A percentile compares a stretch with the other conserved stretches of the same genome.
These are phyloP conservation scores for Lentinula raphanica DNA, from an alignment of 768 basidiomycete genomes.

Conservation along the genomic window DNA sequence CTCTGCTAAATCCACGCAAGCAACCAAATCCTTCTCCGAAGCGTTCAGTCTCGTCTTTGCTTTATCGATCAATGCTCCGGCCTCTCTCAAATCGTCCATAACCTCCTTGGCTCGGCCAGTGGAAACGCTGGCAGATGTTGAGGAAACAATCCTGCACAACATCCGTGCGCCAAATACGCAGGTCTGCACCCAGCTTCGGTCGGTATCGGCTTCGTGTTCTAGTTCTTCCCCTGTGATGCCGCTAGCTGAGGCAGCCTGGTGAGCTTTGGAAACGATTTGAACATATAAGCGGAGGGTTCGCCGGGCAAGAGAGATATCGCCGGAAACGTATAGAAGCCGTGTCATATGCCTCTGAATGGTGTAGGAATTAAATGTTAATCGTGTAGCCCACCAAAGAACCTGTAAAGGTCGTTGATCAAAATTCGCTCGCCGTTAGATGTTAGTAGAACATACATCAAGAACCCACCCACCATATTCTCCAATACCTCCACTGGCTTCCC, in stretches of 20 bases:
- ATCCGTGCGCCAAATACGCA: constrained; percentile 74
- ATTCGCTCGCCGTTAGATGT: background rate
- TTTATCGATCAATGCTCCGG: constrained; percentile 52
- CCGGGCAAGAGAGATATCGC: constrained; percentile 58
- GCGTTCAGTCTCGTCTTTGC: constrained; percentile 50
- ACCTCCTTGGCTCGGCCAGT: constrained; percentile 23
- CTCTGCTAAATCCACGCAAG: constrained; percentile 59
- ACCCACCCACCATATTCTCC: constrained; percentile 71
- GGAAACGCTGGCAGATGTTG: background rate
- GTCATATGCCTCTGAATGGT: constrained; percentile 82
- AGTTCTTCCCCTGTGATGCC: constrained; percentile 16
- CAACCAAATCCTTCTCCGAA: constrained; percentile 47
- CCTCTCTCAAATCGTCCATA: constrained; percentile 58
- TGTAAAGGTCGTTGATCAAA: constrained; percentile 21
- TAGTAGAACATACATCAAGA: constrained; percentile 59
- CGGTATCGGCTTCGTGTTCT: constrained; percentile 54
- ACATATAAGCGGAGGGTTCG: constrained; percentile 78
- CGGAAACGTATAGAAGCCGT: constrained; percentile 59
- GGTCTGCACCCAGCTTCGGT: constrained; percentile 70
- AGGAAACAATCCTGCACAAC: constrained; percentile 51
- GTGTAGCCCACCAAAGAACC: constrained; percentile 93
- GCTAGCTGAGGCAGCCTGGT: constrained; percentile 38
- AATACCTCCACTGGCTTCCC: constrained; percentile 68
- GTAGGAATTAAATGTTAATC: constrained; percentile 90
- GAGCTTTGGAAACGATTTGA: constrained; percentile 79